Evolutionary conservation across 2,329 filamentous ascomycete species (phyloP), one percentile per base, ranked within the genome.

Genomic region (Colletotrichum liaoningense): DNA sequence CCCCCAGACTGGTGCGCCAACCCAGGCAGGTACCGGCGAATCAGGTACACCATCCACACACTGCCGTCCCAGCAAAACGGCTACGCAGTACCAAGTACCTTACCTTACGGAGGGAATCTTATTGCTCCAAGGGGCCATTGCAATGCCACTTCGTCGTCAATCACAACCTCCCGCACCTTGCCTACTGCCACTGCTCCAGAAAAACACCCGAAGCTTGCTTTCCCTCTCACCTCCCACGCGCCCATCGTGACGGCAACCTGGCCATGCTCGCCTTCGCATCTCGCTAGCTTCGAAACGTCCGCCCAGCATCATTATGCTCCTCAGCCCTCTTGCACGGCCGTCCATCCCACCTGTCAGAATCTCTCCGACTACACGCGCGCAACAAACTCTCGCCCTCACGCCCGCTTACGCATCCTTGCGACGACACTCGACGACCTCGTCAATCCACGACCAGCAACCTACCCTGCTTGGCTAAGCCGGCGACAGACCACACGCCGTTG

Each of bases 231-330:
- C 19, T 49, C 42, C 4, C 19, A 49, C 42, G 19, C 42, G 42
- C 42, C 42, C 42, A 49, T 49, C 42, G 42, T 49, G 42, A 49
- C 42, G 42, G n/a, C 14, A 57, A 49, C 35, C 57, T 33, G 60
- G 62, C n/a, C 62, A 73, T 73, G 71, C 67, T 58, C 67, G 59
- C 28, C n/a, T 49, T 67, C 60, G 62, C 35, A 35, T 66, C 56
- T 14, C 38, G 57, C 46, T 73, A 73, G 67, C 67, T 73, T 60
- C 63, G 63, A 64, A 74, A 74, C 63, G 42, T 46, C 67, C 54
- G 57, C 58, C 69, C 72, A 68, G 72, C 72, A 74, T 73, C 72
- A 74, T 73, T 74, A 74, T 74, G 72, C 68, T 73, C 60, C 67
- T 46, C 69, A 74, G 63, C 69, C 68, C 63, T 72, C 58, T 74